Conservation (phyloP, 306 rosid genomes). For the Quercus bicolor region DNA sequence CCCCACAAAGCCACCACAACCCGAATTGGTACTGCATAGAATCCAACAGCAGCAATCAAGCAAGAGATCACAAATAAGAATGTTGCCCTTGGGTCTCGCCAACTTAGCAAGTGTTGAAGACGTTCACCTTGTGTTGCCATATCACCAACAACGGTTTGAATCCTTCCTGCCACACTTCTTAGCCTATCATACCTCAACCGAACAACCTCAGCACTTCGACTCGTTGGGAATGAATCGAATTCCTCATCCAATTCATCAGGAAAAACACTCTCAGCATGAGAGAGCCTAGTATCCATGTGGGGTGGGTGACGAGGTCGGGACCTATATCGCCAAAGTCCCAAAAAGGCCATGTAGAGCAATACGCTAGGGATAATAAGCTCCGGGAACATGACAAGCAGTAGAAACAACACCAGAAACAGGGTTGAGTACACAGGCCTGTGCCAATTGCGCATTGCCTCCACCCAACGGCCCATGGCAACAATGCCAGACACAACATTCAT, state of each 20-base stretch:
- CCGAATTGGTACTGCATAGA: constrained; percentile 45
- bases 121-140: constrained; percentile 68
- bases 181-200: constrained; percentile 59
- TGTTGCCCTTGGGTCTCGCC: constrained; percentile 64
- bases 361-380: constrained; percentile 40
- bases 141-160: constrained; percentile 56
- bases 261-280: constrained; percentile 43
- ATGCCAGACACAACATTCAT: constrained; percentile 47
- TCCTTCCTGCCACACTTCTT: constrained; percentile 58
- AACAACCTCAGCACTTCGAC: constrained; percentile 44
- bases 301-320: constrained; percentile 53
- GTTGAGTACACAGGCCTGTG: constrained; percentile 39
- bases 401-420: constrained; percentile 28
- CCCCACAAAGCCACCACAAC: constrained; percentile 47
- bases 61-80: constrained; percentile 46
- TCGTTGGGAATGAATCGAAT: constrained; percentile 56
- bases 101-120: constrained; percentile 49
- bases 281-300: constrained; percentile 54
- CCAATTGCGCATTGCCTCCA: constrained; percentile 48
- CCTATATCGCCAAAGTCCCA: constrained; percentile 51
- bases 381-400: constrained; percentile 35
- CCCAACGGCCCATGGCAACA: constrained; percentile 35
- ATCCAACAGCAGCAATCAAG: constrained; percentile 41
- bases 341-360: constrained; percentile 37
- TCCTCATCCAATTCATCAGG: constrained; percentile 60